Evolutionary conservation across 352 stramenopile genomes (phyloP), one percentile per base, ranked within the genome.

Genomic region (Phytophthora foliorum): DNA sequence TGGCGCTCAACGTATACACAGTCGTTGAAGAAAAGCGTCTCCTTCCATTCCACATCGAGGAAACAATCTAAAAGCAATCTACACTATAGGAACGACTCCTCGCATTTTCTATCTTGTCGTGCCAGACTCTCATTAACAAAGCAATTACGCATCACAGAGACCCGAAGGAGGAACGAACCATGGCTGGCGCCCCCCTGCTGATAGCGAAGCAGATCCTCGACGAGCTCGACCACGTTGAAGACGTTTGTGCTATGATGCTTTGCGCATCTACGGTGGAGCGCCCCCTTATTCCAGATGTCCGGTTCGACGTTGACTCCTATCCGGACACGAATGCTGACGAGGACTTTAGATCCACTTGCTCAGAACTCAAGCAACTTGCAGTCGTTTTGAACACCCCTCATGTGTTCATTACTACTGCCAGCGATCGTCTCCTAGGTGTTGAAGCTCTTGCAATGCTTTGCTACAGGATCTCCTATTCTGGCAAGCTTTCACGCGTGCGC

Each of bases 11-110:
- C 57, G 17, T 52, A 57, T 34, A 58, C 1, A 16, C 16, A 3
- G 17, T 64, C 57, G 2, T 21, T 9, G 8, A 65, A 65, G 34
- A 38, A 53, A 7, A 52, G n/a, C 17, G 17, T 45, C 6, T 57
- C 36, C 14, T 32, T 24, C 48, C 57, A 65, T 14, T 65, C 25
- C 2, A 34, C 25, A 25, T 65, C 36, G 6, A 65, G 48, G 11
- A 53, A 65, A 8, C 57, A 65, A 21, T 65, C 57, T 65, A 53
- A 19, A 8, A n/a, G n/a, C n/a, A n/a, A n/a, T n/a, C n/a, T n/a
- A n/a, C n/a, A n/a, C n/a, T n/a, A n/a, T n/a, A n/a, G n/a, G n/a
- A n/a, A n/a, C n/a, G n/a, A n/a, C n/a, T n/a, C n/a, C n/a, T n/a
- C n/a, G n/a, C n/a, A n/a, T n/a, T n/a, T n/a, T n/a, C n/a, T n/a